Conservation (phyloP, 1,139 yeast genomes). For the Arxiozyma slooffiae region DNA sequence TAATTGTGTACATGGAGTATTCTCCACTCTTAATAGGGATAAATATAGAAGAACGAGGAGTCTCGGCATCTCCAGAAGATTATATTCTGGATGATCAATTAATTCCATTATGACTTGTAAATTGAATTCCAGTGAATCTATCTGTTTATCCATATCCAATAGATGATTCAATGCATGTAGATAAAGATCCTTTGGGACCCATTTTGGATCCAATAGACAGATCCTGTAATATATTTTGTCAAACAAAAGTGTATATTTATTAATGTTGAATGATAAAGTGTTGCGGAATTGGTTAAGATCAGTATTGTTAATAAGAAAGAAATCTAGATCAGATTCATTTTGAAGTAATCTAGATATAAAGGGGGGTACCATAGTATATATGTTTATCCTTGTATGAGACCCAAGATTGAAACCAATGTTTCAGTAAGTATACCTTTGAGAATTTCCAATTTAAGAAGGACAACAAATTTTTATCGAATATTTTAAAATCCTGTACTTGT, state of each 20-base stretch:
- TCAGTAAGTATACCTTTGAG: slow-evolving; percentile 7
- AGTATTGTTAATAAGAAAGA: not conserved
- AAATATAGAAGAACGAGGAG: slow-evolving; percentile 14
- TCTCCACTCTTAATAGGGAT: slow-evolving; percentile 12
- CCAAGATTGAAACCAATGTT: slow-evolving; percentile 22
- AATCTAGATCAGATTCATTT: not conserved
- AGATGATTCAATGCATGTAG: not conserved
- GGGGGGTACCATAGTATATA: not conserved
- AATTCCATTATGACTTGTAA: slow-evolving; percentile 31
- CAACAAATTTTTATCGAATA: slow-evolving; percentile 8
- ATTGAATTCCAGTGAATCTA: slow-evolving; percentile 7
- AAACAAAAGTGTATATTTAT: not conserved
- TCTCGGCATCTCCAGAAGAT: slow-evolving; percentile 26
- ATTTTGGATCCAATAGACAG: not conserved
- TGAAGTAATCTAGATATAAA: not conserved
- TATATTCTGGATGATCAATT: slow-evolving; percentile 33
- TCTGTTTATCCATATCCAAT: not conserved
- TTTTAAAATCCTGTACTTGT: slow-evolving; percentile 7
- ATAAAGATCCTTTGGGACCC: not conserved
- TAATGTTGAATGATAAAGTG: not conserved
- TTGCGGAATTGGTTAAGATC: not conserved
- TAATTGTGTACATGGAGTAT: slow-evolving; percentile 10
- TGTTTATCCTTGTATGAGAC: too few species aligned
- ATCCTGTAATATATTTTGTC: not conserved
- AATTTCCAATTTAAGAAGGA: slow-evolving; percentile 10